Percentiles rank a stretch among this genome's conserved stretches.
Conservation (phyloP, 1,284 basidiomycete genomes). For the Boletus mariae region DNA sequence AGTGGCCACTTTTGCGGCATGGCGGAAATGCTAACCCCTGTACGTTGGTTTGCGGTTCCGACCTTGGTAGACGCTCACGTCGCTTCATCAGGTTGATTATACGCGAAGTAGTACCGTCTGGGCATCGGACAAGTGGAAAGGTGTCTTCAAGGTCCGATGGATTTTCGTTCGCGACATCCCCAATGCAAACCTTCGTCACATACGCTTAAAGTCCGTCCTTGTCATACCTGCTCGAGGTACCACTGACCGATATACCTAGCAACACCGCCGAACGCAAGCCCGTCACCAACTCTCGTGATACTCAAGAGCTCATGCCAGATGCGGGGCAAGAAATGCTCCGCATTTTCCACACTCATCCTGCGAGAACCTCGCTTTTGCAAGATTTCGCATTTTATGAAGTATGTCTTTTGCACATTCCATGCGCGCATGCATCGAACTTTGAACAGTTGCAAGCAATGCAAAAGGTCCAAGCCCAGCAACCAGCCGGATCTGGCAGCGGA, state of each 20-base stretch:
- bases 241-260: constrained; percentile 42
- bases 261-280: constrained; percentile 97
- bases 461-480: constrained; percentile 55
- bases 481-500: constrained; percentile 41
- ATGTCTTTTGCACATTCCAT: constrained; percentile 16
- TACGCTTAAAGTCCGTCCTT: constrained; percentile 67
- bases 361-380: constrained; percentile 87
- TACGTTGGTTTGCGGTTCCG: constrained; percentile 30
- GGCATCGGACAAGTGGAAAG: constrained; percentile 99
- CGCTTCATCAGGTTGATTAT: constrained; percentile 61
- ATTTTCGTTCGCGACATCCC: constrained; percentile 94
- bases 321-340: constrained; percentile 92
- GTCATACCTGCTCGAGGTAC: constrained; percentile 4
- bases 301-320: constrained; percentile 89
- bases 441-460: constrained; percentile 74
- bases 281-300: constrained; percentile 90
- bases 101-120: constrained; percentile 88
- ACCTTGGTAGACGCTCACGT: not conserved
- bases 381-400: constrained; percentile 95
- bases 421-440: constrained; percentile 6
- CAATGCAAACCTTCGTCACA: constrained; percentile 80
- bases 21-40: constrained; percentile 92
- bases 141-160: constrained; percentile 94
- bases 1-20: constrained; percentile 96
- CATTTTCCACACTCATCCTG: constrained; percentile 89